phyloP scores from a whole-genome alignment of 805 yeast genomes.

The Candida dendrica region DNA sequence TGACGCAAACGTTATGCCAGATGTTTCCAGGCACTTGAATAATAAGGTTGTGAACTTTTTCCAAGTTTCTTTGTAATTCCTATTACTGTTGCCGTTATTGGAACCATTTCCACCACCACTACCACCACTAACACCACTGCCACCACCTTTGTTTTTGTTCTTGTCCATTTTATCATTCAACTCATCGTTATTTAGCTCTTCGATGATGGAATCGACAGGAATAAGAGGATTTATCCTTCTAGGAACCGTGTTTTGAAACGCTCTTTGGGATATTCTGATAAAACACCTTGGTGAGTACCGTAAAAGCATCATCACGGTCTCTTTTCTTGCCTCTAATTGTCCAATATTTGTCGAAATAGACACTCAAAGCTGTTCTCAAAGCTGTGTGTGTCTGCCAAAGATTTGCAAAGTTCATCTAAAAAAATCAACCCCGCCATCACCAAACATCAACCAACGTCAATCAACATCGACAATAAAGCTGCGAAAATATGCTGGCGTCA shows the following conservation, averaged over 20 bases:
- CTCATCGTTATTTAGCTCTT: slow-evolving; percentile 14
- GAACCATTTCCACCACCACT: slow-evolving; percentile 4
- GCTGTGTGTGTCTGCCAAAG: too few relatives aligned
- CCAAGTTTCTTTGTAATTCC: slow-evolving; percentile 8
- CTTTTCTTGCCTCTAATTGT: not conserved
- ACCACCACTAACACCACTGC: slow-evolving; percentile 6
- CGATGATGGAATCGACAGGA: slow-evolving; percentile 18
- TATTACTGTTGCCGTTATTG: slow-evolving; percentile 6
- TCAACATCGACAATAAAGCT: not conserved
- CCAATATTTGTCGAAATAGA: too few relatives aligned
- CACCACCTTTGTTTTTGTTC: slow-evolving; percentile 3
- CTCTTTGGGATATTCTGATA: not conserved
- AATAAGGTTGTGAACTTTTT: slow-evolving; percentile 8
- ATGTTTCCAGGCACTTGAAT: slow-evolving; percentile 53
- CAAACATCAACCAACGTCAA: too few relatives aligned
- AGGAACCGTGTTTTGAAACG: not conserved
- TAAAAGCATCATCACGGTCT: not conserved
- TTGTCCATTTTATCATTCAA: slow-evolving; percentile 4
- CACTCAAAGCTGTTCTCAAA: too few relatives aligned
- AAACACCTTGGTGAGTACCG: not conserved
- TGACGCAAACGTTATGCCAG: slow-evolving; percentile 65
- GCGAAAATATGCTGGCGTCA: not conserved
- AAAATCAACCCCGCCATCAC: not conserved
- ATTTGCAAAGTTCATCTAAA: too few relatives aligned
- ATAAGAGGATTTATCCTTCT: slow-evolving; percentile 14